Conservation (phyloP, 345 rosid genomes). For the Kernera saxatilis region DNA sequence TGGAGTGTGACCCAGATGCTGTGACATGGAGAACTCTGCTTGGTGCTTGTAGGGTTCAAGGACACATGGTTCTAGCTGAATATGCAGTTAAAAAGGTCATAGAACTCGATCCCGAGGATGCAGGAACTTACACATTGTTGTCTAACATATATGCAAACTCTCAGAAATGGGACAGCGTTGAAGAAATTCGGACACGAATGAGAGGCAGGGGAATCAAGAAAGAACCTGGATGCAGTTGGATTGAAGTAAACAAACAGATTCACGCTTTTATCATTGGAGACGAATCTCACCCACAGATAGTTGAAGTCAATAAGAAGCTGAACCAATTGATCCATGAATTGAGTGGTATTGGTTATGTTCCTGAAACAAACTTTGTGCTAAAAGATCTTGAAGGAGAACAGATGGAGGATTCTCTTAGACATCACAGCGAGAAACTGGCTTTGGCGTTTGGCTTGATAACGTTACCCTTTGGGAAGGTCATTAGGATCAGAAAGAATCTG, state of each 20-base stretch:
- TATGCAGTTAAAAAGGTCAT: slow-evolving; percentile 55
- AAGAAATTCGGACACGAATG: slow-evolving; percentile 45
- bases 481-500: slow-evolving; percentile 60
- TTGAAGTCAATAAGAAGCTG: slow-evolving; percentile 37
- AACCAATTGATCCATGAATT: slow-evolving; percentile 38
- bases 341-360: slow-evolving; percentile 46
- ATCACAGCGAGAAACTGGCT: slow-evolving; percentile 69
- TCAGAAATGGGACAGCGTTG: slow-evolving; percentile 60
- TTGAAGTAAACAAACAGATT: slow-evolving; percentile 57
- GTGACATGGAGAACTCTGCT: slow-evolving; percentile 65
- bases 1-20: slow-evolving; percentile 59
- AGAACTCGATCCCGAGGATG: slow-evolving; percentile 51
- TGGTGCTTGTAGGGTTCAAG: slow-evolving; percentile 60
- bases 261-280: slow-evolving; percentile 65
- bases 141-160: slow-evolving; percentile 71
- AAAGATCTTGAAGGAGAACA: slow-evolving; percentile 74
- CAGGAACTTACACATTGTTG: slow-evolving; percentile 56
- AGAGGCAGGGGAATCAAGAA: slow-evolving; percentile 44
- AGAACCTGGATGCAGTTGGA: slow-evolving; percentile 77
- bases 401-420: slow-evolving; percentile 53
- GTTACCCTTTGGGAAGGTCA: slow-evolving; percentile 34
- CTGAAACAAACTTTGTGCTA: slow-evolving; percentile 59
- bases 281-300: slow-evolving; percentile 49
- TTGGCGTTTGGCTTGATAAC: slow-evolving; percentile 48
- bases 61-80: slow-evolving; percentile 46